A percentile compares a stretch with the other conserved stretches of the same genome.
Evolutionary conservation across 2,329 filamentous ascomycete species (phyloP).

Genomic region (Alternaria gaisen): DNA sequence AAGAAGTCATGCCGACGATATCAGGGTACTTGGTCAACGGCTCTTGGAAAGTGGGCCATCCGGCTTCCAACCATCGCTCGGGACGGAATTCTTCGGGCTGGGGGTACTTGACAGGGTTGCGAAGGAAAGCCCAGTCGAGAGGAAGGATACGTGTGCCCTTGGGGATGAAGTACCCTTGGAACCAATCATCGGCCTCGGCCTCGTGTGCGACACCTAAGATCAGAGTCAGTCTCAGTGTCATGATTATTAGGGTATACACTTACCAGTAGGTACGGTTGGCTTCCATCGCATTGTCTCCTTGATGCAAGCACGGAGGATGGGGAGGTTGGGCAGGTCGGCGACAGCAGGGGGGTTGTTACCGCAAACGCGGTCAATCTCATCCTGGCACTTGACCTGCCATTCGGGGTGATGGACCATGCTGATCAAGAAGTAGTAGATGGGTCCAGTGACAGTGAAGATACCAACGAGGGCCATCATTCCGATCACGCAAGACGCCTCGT

Average conservation of each 20-base stretch:
- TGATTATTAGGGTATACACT: slow-evolving; percentile 27
- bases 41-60: slow-evolving; percentile 71
- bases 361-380: slow-evolving; percentile 45
- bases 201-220: slow-evolving; percentile 59
- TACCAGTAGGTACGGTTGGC: slow-evolving; percentile 57
- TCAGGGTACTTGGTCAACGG: slow-evolving; percentile 70
- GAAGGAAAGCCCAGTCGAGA: slow-evolving; percentile 49
- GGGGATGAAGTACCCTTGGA: slow-evolving; percentile 59
- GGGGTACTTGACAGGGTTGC: slow-evolving; percentile 66
- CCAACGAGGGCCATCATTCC: slow-evolving; percentile 52
- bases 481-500: slow-evolving; percentile 51
- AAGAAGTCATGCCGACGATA: slow-evolving; percentile 70
- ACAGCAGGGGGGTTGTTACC: slow-evolving; percentile 39
- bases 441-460: slow-evolving; percentile 52
- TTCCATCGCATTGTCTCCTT: slow-evolving; percentile 58
- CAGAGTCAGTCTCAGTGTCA: slow-evolving; percentile 14
- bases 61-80: slow-evolving; percentile 69
- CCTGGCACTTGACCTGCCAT: slow-evolving; percentile 48
- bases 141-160: slow-evolving; percentile 56
- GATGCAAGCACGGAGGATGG: slow-evolving; percentile 58
- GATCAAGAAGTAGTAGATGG: slow-evolving; percentile 51
- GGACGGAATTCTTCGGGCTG: slow-evolving; percentile 70
- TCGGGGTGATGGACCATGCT: slow-evolving; percentile 49
- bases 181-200: slow-evolving; percentile 61
- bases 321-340: slow-evolving; percentile 54